Evolutionary conservation across 306 rosid genomes (phyloP).

Genomic region (Carpinus viminea): DNA sequence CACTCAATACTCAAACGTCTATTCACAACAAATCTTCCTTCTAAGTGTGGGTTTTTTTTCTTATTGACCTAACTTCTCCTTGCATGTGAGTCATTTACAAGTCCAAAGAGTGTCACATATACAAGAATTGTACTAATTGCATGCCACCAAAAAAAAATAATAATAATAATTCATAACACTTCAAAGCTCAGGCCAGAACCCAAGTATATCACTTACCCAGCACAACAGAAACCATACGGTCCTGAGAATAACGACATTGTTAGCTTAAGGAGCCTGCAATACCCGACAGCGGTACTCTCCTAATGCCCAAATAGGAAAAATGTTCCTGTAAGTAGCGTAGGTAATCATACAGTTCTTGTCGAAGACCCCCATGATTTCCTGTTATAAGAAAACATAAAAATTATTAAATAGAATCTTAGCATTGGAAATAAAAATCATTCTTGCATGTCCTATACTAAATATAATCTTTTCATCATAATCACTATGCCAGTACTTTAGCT

Average conservation of each 20-base stretch:
- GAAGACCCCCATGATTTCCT: constrained; percentile 95
- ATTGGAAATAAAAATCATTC: background rate
- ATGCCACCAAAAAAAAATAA: too few species aligned
- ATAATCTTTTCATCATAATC: background rate
- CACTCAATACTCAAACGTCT: too few species aligned
- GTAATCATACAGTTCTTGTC: constrained; percentile 81
- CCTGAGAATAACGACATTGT: background rate
- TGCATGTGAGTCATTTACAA: too few species aligned
- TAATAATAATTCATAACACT: too few species aligned
- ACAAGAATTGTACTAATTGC: too few species aligned
- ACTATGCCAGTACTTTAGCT: background rate
- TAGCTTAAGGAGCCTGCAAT: constrained; percentile 35
- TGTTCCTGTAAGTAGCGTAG: constrained; percentile 77
- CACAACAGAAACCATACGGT: background rate
- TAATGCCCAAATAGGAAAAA: constrained; percentile 90
- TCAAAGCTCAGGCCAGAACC: too few species aligned
- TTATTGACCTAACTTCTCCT: too few species aligned
- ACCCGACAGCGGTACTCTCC: constrained; percentile 67
- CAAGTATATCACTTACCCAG: background rate
- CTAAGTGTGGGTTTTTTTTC: too few species aligned
- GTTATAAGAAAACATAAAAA: constrained; percentile 19
- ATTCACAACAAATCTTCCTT: too few species aligned
- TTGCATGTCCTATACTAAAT: background rate
- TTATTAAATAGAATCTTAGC: background rate
- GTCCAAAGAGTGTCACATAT: too few species aligned